Percentiles rank a stretch among this genome's conserved stretches.
Evolutionary conservation across 352 stramenopile genomes (phyloP).

Genomic region (Phytophthora lateralis): DNA sequence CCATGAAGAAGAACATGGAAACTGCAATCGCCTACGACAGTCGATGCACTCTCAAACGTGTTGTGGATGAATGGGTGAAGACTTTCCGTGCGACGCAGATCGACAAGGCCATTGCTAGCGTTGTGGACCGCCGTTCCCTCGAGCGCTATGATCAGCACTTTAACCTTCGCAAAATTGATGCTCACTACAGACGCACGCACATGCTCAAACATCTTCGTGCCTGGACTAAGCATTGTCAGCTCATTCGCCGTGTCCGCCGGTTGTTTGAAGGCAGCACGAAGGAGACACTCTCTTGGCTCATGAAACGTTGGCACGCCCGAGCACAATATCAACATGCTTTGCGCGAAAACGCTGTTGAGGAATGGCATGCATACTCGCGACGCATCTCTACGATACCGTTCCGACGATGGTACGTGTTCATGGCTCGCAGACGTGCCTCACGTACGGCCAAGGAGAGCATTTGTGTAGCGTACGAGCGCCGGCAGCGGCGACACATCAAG

Average conservation of each 20-base stretch:
- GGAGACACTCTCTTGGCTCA: slow-evolving; percentile 41
- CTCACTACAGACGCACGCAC: slow-evolving; percentile 56
- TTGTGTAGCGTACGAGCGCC: slow-evolving; percentile 69
- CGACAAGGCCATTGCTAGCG: slow-evolving; percentile 56
- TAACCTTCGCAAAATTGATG: slow-evolving; percentile 76
- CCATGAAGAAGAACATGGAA: slow-evolving; percentile 47
- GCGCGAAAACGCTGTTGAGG: slow-evolving; percentile 51
- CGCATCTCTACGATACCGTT: slow-evolving; percentile 81
- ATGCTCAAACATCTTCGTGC: slow-evolving; percentile 62
- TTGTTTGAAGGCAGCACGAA: slow-evolving; percentile 70
- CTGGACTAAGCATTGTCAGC: slow-evolving; percentile 52
- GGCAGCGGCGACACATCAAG: slow-evolving; percentile 64
- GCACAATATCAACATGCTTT: slow-evolving; percentile 63
- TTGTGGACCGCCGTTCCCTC: slow-evolving; percentile 60
- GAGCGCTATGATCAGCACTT: slow-evolving; percentile 70
- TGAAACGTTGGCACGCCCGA: slow-evolving; percentile 57
- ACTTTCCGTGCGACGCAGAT: slow-evolving; percentile 61
- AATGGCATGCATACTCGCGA: slow-evolving; percentile 65
- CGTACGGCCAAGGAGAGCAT: slow-evolving; percentile 66
- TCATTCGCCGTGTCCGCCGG: slow-evolving; percentile 60
- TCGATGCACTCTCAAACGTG: slow-evolving; percentile 31
- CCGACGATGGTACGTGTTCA: slow-evolving; percentile 66
- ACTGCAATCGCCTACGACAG: slow-evolving; percentile 44
- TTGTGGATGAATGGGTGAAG: slow-evolving; percentile 49
- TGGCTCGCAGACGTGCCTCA: slow-evolving; percentile 38